phyloP scores from a whole-genome alignment of 2,329 filamentous ascomycete genomes.

The Thelonectria discophora region DNA sequence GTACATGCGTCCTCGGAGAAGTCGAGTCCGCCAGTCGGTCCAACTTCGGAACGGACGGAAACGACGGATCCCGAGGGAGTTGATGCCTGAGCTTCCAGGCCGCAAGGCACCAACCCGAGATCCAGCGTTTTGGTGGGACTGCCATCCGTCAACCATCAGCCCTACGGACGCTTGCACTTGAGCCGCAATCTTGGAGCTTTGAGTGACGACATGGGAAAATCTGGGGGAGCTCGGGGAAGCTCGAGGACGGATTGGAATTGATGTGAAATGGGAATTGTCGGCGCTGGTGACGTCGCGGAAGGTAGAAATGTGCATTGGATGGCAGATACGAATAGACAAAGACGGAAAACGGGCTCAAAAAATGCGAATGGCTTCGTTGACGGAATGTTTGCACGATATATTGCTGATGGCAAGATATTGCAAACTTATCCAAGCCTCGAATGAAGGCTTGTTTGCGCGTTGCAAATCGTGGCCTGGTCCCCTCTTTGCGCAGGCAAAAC shows the following conservation, averaged over 20 bases:
- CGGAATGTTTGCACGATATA: conserved; percentile 6
- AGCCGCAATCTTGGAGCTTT: conserved; percentile 43
- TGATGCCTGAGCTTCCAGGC: conserved; percentile 25
- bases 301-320: conserved; percentile 8
- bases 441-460: conserved; percentile 26
- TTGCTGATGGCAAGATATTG: conserved; percentile 18
- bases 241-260: conserved; percentile 16
- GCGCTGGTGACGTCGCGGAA: conserved; percentile 1
- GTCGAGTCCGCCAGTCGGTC: background rate
- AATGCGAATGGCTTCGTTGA: conserved; percentile 14
- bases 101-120: conserved; percentile 9
- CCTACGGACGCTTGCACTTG: conserved; percentile 42
- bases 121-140: conserved; percentile 27
- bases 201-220: conserved; percentile 37
- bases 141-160: conserved; percentile 36
- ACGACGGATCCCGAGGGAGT: background rate
- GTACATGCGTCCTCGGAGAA: too few species aligned
- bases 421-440: conserved; percentile 26
- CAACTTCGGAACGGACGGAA: background rate
- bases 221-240: conserved; percentile 35
- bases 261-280: conserved; percentile 33
- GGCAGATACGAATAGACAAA: background rate
- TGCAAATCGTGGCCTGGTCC: conserved; percentile 28
- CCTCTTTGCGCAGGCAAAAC: conserved; percentile 17
- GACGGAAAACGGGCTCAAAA: conserved; percentile 7